These are phyloP conservation scores for Xylariaceae sp. DNA, from an alignment of 2,329 filamentous ascomycete genomes.

Conservation along the genomic window DNA sequence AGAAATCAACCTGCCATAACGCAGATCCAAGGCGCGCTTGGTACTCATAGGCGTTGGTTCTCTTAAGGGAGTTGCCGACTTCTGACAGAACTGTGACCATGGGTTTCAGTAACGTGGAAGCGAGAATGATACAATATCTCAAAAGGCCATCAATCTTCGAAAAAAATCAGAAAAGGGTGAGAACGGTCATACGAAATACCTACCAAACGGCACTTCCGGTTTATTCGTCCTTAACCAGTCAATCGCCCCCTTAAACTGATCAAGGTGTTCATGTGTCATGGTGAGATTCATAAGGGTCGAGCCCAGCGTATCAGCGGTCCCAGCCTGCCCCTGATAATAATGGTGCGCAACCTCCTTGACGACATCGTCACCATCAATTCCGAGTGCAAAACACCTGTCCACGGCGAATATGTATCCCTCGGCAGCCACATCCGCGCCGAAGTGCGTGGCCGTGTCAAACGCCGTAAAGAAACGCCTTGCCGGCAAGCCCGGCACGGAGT, in stretches of 20 bases:
- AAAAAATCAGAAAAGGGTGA: background rate
- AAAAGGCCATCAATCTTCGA: too few species aligned
- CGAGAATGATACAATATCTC: too few species aligned
- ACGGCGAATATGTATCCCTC: slow-evolving; percentile 29
- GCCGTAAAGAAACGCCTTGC: slow-evolving; percentile 33
- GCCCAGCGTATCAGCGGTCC: slow-evolving; percentile 28
- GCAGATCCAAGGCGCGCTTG: slow-evolving; percentile 34
- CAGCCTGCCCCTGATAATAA: slow-evolving; percentile 35
- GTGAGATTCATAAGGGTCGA: slow-evolving; percentile 30
- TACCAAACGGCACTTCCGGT: slow-evolving; percentile 30
- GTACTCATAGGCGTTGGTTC: slow-evolving; percentile 31
- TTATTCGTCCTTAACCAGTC: slow-evolving; percentile 31
- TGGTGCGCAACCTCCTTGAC: slow-evolving; percentile 36
- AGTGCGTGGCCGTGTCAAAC: slow-evolving; percentile 32
- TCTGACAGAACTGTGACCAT: slow-evolving; percentile 29
- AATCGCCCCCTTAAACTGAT: slow-evolving; percentile 30
- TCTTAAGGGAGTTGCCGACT: slow-evolving; percentile 34
- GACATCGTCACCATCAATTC: slow-evolving; percentile 31
- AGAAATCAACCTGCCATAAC: slow-evolving; percentile 36
- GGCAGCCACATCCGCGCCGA: slow-evolving; percentile 17
- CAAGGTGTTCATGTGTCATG: slow-evolving; percentile 28
- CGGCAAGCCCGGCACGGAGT: slow-evolving; percentile 25
- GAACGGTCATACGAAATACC: background rate
- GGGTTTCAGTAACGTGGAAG: background rate
- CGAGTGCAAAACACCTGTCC: slow-evolving; percentile 30